These are phyloP conservation scores for Penicillium sclerotiorum DNA, from an alignment of 2,329 filamentous ascomycete species.

Conservation along the genomic window DNA sequence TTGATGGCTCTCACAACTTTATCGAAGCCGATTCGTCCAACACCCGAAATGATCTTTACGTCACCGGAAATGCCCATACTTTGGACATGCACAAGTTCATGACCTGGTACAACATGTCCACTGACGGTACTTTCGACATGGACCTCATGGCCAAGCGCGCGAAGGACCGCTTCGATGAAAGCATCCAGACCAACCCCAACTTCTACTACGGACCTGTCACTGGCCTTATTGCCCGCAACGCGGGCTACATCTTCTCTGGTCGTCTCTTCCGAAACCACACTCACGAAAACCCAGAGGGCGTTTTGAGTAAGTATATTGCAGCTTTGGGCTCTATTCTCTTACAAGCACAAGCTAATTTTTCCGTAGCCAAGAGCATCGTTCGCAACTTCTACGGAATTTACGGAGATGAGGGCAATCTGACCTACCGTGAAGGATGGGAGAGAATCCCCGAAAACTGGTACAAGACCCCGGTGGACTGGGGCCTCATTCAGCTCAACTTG, in stretches of 20 bases:
- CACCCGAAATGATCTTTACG: conserved; percentile 57
- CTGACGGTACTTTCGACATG: conserved; percentile 46
- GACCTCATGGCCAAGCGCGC: conserved; percentile 49
- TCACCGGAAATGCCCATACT: conserved; percentile 53
- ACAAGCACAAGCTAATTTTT: conserved; percentile 6
- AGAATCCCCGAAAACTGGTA: conserved; percentile 59
- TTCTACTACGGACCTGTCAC: conserved; percentile 60
- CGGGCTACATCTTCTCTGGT: conserved; percentile 50
- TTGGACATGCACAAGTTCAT: conserved; percentile 58
- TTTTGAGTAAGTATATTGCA: conserved; percentile 33
- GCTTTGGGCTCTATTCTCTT: too few species aligned
- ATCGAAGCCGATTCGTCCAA: conserved; percentile 59
- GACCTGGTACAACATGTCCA: conserved; percentile 48
- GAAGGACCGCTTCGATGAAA: conserved; percentile 51
- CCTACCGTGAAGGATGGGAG: conserved; percentile 53
- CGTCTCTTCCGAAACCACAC: conserved; percentile 52
- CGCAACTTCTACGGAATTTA: conserved; percentile 54
- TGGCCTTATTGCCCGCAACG: conserved; percentile 53
- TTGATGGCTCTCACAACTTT: conserved; percentile 58
- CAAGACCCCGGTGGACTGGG: conserved; percentile 49
- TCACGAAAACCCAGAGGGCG: conserved; percentile 41
- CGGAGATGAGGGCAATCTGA: conserved; percentile 44
- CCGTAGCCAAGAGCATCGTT: conserved; percentile 44
- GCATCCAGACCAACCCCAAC: conserved; percentile 54
- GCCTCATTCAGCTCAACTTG: conserved; percentile 46